Evolutionary conservation across 2,329 filamentous ascomycete species (phyloP), one percentile per base, ranked within the genome.

Genomic region (Hymenoscyphus scutula): DNA sequence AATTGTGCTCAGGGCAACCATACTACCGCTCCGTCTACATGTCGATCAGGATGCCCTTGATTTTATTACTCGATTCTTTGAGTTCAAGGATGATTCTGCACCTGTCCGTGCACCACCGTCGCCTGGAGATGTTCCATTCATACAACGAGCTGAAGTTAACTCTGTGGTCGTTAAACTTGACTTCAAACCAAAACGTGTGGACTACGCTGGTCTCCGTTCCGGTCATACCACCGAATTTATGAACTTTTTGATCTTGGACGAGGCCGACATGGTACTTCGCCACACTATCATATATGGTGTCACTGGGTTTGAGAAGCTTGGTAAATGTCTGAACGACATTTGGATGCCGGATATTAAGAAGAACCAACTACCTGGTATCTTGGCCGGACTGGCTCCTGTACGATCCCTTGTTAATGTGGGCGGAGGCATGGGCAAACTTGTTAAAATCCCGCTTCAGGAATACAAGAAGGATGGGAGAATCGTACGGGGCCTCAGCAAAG

Each of bases 151-250:
- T 1, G 95, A 98, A 77, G 83, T 99, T 55, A 90, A 91, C 67
- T 86, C 90, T 3, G 85, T 99, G 27, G 88, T 88, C 1, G 83
- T 99, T 61, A 92, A 90, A 72, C 85, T 96, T 3, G 95, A 99
- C 76, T 99, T 99, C 78, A 99, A 99, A 75, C 95, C 95, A 8
- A 98, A 99, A 76, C 87, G 92, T n/a, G 91, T 99, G 19, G 94
- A 99, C 75, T 99, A 99, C 70, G 91, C 88, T 0, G 93, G 93
- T 3, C 83, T 99, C 3, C 88, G 93, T 29, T 97, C 95, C 1
- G 95, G 95, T 1, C 92, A 91, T 68, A 98, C 95, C 0, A 96
- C 92, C 0, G 95, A 99, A 75, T 96, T 99, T 72, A 98, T 98
- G 93, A 99, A 99, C 75, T 97, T 99, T 74, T 84, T 99, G 67